Conservation (phyloP, 371 early-diverging fungal species). For the Actinomortierella wolfii region DNA sequence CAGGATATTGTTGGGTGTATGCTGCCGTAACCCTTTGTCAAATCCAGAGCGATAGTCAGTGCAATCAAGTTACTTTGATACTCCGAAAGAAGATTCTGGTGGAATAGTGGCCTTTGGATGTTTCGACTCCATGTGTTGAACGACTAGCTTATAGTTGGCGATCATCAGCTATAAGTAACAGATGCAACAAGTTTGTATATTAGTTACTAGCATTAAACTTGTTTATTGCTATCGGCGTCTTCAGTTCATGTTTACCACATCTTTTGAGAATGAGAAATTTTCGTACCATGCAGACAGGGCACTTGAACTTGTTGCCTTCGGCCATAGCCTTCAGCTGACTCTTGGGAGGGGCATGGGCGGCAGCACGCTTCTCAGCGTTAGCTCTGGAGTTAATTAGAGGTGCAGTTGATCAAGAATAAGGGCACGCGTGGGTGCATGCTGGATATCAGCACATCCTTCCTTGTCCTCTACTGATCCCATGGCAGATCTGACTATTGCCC, state of each 20-base stretch:
- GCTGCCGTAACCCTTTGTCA: too few relatives aligned
- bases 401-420: too few relatives aligned
- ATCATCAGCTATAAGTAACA: constrained; percentile 27
- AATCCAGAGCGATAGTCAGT: too few relatives aligned
- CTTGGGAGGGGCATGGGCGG: constrained; percentile 46
- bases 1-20: too few relatives aligned
- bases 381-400: too few relatives aligned
- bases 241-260: too few relatives aligned
- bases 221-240: background rate
- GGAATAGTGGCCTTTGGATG: constrained; percentile 43
- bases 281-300: constrained; percentile 43
- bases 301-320: constrained; percentile 47
- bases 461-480: too few relatives aligned
- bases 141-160: constrained; percentile 44
- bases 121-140: constrained; percentile 45
- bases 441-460: background rate
- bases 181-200: background rate
- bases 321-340: constrained; percentile 43
- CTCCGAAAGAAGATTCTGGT: constrained; percentile 25
- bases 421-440: too few relatives aligned
- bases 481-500: background rate
- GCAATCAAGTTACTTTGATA: background rate
- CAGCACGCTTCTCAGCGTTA: constrained; percentile 45
- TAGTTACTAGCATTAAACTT: background rate
- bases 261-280: too few relatives aligned